phyloP scores from a whole-genome alignment of 2,329 filamentous ascomycete species.

The Cordyceps fumosorosea region DNA sequence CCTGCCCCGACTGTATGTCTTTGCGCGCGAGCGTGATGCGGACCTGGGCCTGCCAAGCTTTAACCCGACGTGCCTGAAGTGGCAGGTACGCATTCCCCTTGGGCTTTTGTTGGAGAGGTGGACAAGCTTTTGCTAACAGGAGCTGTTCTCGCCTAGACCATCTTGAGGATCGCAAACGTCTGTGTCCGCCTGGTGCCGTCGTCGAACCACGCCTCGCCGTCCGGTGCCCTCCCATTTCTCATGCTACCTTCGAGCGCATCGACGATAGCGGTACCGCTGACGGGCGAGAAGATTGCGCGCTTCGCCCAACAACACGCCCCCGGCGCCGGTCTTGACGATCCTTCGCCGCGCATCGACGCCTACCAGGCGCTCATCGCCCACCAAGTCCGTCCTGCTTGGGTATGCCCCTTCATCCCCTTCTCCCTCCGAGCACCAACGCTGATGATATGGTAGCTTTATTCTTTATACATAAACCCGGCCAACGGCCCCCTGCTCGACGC shows the following conservation, averaged over 20 bases:
- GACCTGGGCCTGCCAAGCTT: conserved; percentile 62
- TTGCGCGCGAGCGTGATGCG: conserved; percentile 60
- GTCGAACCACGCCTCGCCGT: conserved; percentile 89
- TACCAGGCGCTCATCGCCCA: conserved; percentile 74
- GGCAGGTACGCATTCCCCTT: conserved; percentile 64
- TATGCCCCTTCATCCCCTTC: conserved; percentile 27
- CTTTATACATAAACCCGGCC: conserved; percentile 66
- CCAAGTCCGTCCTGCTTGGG: conserved; percentile 79
- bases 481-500: conserved; percentile 63
- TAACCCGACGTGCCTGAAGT: conserved; percentile 91
- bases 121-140: no score
- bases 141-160: conserved; percentile 50
- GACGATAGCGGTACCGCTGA: conserved; percentile 30
- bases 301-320: conserved; percentile 52
- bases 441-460: conserved; percentile 52
- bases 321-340: conserved; percentile 33
- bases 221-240: conserved; percentile 82
- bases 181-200: conserved; percentile 62
- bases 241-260: conserved; percentile 29
- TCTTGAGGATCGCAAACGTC: conserved; percentile 69
- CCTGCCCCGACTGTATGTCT: conserved; percentile 64
- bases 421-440: not conserved
- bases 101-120: no score
- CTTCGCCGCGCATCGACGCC: conserved; percentile 57
- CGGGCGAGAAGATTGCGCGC: conserved; percentile 54